Percentiles rank a stretch among this genome's conserved stretches.
These are phyloP conservation scores for Phytophthora boehmeriae DNA, from an alignment of 352 stramenopile species.

Conservation along the genomic window DNA sequence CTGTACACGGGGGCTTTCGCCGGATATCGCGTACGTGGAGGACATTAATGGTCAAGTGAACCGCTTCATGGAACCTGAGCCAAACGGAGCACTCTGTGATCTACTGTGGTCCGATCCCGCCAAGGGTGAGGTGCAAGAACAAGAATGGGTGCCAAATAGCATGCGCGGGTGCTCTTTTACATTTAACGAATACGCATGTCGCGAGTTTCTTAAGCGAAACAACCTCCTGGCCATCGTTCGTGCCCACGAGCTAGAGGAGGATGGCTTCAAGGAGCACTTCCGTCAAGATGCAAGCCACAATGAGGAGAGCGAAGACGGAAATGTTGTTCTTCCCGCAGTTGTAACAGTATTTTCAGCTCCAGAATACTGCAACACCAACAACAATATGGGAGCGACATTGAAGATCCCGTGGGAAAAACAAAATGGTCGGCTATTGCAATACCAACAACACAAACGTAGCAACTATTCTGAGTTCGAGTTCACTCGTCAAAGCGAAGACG, in stretches of 20 bases:
- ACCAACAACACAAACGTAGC: constrained; percentile 76
- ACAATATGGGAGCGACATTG: constrained; percentile 82
- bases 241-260: constrained; percentile 81
- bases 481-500: constrained; percentile 53
- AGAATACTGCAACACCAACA: constrained; percentile 86
- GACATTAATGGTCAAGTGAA: constrained; percentile 80
- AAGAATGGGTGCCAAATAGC: constrained; percentile 64
- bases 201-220: constrained; percentile 72
- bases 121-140: constrained; percentile 69
- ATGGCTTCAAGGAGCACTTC: constrained; percentile 82
- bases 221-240: constrained; percentile 74
- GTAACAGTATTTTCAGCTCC: constrained; percentile 86
- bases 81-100: constrained; percentile 96
- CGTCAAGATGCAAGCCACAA: constrained; percentile 16
- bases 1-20: constrained; percentile 77
- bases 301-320: constrained; percentile 19
- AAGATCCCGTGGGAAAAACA: constrained; percentile 61
- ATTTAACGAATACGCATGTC: constrained; percentile 73
- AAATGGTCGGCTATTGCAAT: constrained; percentile 50
- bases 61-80: constrained; percentile 81
- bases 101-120: constrained; percentile 99
- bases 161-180: constrained; percentile 83
- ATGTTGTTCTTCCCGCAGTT: constrained; percentile 50
- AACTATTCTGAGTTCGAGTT: constrained; percentile 59
- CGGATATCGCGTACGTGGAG: constrained; percentile 68